Base-by-base conservation (phyloP, 257 asterid species). In the Scutellaria barbata region DNA sequence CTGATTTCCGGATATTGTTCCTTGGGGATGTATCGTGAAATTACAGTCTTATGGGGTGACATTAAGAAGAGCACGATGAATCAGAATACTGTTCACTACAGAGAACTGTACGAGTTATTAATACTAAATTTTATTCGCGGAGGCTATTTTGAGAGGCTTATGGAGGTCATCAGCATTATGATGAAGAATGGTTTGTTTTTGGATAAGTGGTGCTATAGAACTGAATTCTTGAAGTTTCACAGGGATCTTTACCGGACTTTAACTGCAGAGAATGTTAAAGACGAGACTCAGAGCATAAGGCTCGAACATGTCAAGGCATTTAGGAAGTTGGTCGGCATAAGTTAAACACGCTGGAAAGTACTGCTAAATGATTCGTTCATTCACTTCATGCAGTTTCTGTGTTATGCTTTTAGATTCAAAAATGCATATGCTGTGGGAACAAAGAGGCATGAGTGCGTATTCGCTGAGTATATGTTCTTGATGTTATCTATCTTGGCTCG, bases 101-200 rank as follows among this genome's bases (percentile, higher is more conserved):
- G 96, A 76, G 96, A 88, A 81, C 53, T 91, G 62, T 88, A 83
- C 3, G 97, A 91, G 81, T 53, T 86, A 12, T 53, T 94, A 72
- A 63, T 94, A 58, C 46, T 85, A 79, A 85, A 69, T 88, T 89
- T 94, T 71, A 74, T 94, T 46, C 78, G 88, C 46, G 99, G 96
- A 30, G 99, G 97, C 50, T 94, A 91, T 73, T 94, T 94, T 66
- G 92, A 89, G 77, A 89, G 93, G 86, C 89, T 83, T 63, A 80
- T 91, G 96, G 97, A 94, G 81, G 81, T 88, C n/a, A 77, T 84
- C 68, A 77, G 80, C 62, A 68, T 85, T 46, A 94, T 89, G 96
- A 82, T 68, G 83, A 83, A 84, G 80, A 81, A 71, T 37, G 61
- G 64, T 35, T 80, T 94, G 95, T 94, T 74, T 69, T 13, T 89